Percentiles rank a stretch among this genome's conserved stretches.
phyloP scores from a whole-genome alignment of 1,139 yeast genomes.

The Saccharomyces hybrid region DNA sequence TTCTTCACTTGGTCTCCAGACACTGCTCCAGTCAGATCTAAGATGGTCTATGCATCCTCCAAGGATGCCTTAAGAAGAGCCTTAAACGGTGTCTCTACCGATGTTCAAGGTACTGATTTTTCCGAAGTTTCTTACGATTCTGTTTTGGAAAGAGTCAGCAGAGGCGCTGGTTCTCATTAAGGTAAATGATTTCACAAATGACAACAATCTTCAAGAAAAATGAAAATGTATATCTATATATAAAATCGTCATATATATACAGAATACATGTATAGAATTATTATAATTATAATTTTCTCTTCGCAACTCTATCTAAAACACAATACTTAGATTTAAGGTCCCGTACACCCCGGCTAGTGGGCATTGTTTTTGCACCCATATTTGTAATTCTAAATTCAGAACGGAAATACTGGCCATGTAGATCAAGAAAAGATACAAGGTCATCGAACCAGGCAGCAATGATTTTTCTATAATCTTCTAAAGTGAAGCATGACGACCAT shows the following conservation, averaged over 20 bases:
- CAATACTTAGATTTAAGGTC: background rate
- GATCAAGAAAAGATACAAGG: background rate
- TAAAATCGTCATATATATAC: background rate
- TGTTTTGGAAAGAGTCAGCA: conserved; percentile 83
- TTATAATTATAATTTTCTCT: background rate
- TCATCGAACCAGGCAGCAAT: background rate
- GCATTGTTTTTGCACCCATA: background rate
- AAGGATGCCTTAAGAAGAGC: conserved; percentile 98
- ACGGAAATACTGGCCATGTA: background rate
- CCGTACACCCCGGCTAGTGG: background rate
- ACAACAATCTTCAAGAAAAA: background rate
- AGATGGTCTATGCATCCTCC: conserved; percentile 97
- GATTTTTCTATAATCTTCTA: background rate
- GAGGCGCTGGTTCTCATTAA: conserved; percentile 64
- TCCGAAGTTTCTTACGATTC: conserved; percentile 93
- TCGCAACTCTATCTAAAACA: background rate
- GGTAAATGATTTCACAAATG: background rate
- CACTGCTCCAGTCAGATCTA: conserved; percentile 85
- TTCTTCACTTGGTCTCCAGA: conserved; percentile 98
- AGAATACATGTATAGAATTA: background rate
- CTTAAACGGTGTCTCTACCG: conserved; percentile 87
- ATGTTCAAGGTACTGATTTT: conserved; percentile 95
- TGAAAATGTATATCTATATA: background rate
- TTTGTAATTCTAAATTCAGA: background rate
- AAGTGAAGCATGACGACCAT: background rate